Conservation (phyloP, 2,329 filamentous ascomycete species). For the Penicillium hesseltinei region DNA sequence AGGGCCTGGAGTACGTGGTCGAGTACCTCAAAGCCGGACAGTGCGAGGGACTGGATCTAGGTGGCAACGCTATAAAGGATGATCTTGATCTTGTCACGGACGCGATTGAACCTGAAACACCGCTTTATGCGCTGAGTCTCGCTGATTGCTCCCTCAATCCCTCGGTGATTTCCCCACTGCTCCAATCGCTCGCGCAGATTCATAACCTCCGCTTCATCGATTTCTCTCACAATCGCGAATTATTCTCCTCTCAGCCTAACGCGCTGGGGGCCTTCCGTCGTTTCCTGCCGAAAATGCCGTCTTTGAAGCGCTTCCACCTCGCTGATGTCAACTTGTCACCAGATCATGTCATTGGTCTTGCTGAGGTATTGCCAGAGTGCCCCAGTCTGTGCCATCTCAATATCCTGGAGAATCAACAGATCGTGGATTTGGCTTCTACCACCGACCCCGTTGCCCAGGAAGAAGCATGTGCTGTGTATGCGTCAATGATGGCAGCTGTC, state of each 20-base stretch:
- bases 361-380: slow-evolving; percentile 85
- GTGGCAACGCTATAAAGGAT: slow-evolving; percentile 71
- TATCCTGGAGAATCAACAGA: slow-evolving; percentile 70
- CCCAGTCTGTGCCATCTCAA: slow-evolving; percentile 79
- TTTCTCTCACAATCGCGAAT: slow-evolving; percentile 79
- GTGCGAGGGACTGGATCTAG: slow-evolving; percentile 85
- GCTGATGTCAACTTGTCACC: slow-evolving; percentile 78
- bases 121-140: slow-evolving; percentile 78
- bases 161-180: slow-evolving; percentile 67
- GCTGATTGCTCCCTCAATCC: slow-evolving; percentile 80
- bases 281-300: slow-evolving; percentile 76
- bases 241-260: slow-evolving; percentile 73
- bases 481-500: slow-evolving; percentile 83
- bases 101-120: slow-evolving; percentile 46
- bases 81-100: slow-evolving; percentile 46
- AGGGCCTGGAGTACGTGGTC: slow-evolving; percentile 72
- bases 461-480: slow-evolving; percentile 90
- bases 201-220: slow-evolving; percentile 83
- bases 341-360: slow-evolving; percentile 85
- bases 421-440: slow-evolving; percentile 69
- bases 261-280: slow-evolving; percentile 73
- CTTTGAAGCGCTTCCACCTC: slow-evolving; percentile 81
- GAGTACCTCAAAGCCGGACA: slow-evolving; percentile 71
- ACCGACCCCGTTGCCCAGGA: slow-evolving; percentile 79
- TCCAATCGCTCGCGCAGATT: slow-evolving; percentile 70